Evolutionary conservation across 352 stramenopile species (phyloP), one percentile per base, ranked within the genome.

Genomic region (Pythium utonaiense): DNA sequence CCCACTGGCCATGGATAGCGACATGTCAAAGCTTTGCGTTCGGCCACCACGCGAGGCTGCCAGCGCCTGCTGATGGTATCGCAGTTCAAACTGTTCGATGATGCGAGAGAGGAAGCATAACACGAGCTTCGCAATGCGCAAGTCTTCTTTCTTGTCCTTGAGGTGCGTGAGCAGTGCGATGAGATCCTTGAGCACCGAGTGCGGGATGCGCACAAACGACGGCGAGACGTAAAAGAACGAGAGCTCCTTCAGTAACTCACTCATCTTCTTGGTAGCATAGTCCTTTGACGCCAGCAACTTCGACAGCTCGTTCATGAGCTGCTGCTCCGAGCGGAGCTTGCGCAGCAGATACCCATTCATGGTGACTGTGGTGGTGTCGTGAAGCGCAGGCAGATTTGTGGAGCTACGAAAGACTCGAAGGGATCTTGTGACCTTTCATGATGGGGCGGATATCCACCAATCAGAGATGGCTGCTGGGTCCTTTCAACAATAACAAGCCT

Each of bases 141-240:
- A 70, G 53, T 93, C 81, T 42, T 92, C 82, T 49, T 91, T 93
- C 69, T 88, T 91, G 73, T 93, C 80, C 59, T 89, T 87, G 51
- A 93, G 79, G 33, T 78, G 64, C 14, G 64, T 74, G n/a, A 93
- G 67, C 42, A 91, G 68, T 30, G 76, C 66, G 62, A 72, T 75
- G 52, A 93, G 62, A 30, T 88, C 83, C 24, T 75, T 80, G 38
- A 90, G 72, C 19, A 91, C 77, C 63, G 79, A 82, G 69, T 90
- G 77, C 60, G 75, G 76, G 51, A 80, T 66, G 62, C 57, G 63
- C 51, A 60, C 66, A 13, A 73, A 74, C 31, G 64, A 56, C 10
- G 78, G 69, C 40, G 80, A 87, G 19, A 83, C 85, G 65, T 91
- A 89, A 60, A 87, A 91, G 49, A 89, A 83, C 31, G 69, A 76